These are phyloP conservation scores for Wallacemonas sp. DNA, from an alignment of 208 protist species.

Conservation along the genomic window DNA sequence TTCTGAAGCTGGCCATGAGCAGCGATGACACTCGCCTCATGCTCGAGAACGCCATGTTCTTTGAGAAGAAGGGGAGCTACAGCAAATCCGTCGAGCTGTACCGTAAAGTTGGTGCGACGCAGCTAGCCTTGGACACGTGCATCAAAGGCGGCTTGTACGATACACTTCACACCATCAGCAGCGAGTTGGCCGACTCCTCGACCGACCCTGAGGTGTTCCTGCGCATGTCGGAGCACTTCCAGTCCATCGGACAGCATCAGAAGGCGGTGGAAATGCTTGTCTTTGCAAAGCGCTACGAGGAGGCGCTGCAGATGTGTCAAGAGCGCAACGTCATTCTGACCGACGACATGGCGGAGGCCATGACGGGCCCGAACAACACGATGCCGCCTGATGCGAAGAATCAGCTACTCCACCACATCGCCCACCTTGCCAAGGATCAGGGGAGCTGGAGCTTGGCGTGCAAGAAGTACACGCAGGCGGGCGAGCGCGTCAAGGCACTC, in stretches of 20 bases:
- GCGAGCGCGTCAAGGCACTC: conserved; percentile 96
- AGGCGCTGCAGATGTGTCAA: conserved; percentile 84
- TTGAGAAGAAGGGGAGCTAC: conserved; percentile 82
- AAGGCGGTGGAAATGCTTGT: conserved; percentile 94
- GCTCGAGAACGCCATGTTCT: conserved; percentile 85
- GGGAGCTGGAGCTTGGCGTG: conserved; percentile 90
- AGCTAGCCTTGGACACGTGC: conserved; percentile 90
- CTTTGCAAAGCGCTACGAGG: conserved; percentile 84
- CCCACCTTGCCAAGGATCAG: conserved; percentile 87
- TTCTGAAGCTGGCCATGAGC: conserved; percentile 71
- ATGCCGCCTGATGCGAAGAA: conserved; percentile 48
- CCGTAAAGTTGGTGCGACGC: conserved; percentile 91
- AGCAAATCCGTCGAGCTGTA: conserved; percentile 95
- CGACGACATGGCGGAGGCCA: conserved; percentile 92
- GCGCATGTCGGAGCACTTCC: conserved; percentile 92
- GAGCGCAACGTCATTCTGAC: conserved; percentile 83
- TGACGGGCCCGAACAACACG: conserved; percentile 69
- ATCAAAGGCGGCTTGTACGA: conserved; percentile 92
- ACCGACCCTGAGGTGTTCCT: conserved; percentile 89
- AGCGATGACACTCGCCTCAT: conserved; percentile 79
- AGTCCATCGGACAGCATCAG: conserved; percentile 75
- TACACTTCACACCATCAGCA: conserved; percentile 91
- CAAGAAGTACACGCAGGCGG: conserved; percentile 94
- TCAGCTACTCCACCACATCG: conserved; percentile 61
- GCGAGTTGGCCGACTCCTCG: conserved; percentile 68